phyloP scores from a whole-genome alignment of 495 filamentous ascomycete species.

The Xylaria grammica region DNA sequence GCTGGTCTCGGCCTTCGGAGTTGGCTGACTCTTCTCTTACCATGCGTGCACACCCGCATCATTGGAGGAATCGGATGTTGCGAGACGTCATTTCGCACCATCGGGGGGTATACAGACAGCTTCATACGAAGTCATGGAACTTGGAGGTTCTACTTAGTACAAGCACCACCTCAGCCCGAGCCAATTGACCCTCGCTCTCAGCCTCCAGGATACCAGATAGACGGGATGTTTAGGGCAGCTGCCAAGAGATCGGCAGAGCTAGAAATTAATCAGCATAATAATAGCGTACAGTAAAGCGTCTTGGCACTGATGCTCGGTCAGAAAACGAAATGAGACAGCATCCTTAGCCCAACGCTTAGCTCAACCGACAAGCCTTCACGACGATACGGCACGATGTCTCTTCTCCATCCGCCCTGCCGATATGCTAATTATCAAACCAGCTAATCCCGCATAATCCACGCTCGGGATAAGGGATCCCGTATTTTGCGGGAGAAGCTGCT shows the following conservation, averaged over 20 bases:
- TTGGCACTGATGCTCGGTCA: slow-evolving; percentile 4
- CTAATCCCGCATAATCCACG: neutral
- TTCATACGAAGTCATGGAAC: neutral
- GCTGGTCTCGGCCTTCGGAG: slow-evolving; percentile 1
- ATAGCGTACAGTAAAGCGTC: slow-evolving; percentile 6
- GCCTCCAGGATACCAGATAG: neutral
- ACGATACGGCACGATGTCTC: neutral
- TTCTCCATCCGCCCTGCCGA: neutral
- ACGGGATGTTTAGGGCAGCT: neutral
- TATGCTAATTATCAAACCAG: neutral
- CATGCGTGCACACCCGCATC: neutral
- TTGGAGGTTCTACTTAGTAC: too few relatives aligned
- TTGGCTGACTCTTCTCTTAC: neutral
- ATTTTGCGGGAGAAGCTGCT: too few relatives aligned
- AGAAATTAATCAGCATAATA: neutral
- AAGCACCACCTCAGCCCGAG: too few relatives aligned
- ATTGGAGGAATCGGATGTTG: neutral
- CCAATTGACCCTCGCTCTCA: neutral
- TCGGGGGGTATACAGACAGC: neutral
- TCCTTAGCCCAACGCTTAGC: neutral
- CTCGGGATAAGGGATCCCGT: too few relatives aligned
- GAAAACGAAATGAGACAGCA: slow-evolving; percentile 13
- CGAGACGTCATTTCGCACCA: neutral
- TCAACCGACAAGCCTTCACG: too few relatives aligned
- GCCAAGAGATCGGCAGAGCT: slow-evolving; percentile 1